Evolutionary conservation across 1,139 yeast genomes (phyloP).

Genomic region (Geotrichum siamense): DNA sequence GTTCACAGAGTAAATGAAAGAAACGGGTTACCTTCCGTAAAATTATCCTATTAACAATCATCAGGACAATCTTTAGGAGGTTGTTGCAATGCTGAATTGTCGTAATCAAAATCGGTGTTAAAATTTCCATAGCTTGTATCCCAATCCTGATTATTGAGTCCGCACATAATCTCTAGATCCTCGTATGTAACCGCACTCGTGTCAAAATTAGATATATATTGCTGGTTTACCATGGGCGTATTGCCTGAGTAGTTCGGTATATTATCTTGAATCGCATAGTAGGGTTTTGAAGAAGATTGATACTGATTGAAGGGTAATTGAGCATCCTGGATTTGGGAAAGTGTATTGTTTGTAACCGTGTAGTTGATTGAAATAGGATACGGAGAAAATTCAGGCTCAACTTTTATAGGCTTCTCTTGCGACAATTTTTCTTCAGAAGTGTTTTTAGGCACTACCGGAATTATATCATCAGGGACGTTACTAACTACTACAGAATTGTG

Average conservation of each 20-base stretch:
- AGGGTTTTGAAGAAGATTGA: neutral
- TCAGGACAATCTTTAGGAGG: slow-evolving; percentile 19
- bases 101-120: slow-evolving; percentile 17
- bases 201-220: neutral
- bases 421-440: neutral
- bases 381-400: neutral
- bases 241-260: neutral
- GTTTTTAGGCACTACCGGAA: neutral
- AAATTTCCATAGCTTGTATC: slow-evolving; percentile 14
- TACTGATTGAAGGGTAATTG: neutral
- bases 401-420: neutral
- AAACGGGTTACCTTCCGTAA: too few species aligned
- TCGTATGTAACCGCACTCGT: slow-evolving; percentile 12
- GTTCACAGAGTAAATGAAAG: too few species aligned
- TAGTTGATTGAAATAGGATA: neutral
- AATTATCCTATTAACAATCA: slow-evolving; percentile 2
- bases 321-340: neutral
- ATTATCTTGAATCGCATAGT: neutral
- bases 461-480: neutral
- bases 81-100: slow-evolving; percentile 6
- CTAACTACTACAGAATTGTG: neutral
- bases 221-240: neutral
- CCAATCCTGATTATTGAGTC: slow-evolving; percentile 17
- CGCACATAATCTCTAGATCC: slow-evolving; percentile 18
- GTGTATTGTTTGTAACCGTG: neutral